Evolutionary conservation across 2,329 filamentous ascomycete species (phyloP), one percentile per base, ranked within the genome.

Genomic region (Stachybotrys echinatus): DNA sequence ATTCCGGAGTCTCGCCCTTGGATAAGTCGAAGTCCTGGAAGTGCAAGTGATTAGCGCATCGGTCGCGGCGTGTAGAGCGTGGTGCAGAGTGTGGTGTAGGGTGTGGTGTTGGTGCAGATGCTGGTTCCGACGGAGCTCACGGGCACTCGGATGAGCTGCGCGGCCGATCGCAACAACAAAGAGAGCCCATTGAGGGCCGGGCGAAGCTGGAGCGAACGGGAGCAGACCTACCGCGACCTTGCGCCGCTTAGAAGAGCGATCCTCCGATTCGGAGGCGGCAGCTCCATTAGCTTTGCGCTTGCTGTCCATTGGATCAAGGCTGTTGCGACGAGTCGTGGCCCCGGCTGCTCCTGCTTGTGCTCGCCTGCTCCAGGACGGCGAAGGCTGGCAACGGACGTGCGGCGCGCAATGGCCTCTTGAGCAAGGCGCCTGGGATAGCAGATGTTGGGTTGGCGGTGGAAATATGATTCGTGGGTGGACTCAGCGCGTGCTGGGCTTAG

Each of bases 1-100:
- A 83, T 64, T 88, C 83, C 48, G 72, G 68, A 17, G 80, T 84
- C 68, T 92, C 87, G 56, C 74, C 75, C 50, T 77, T 71, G 45
- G 71, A 65, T 23, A 81, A 66, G 54, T 81, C 74, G 55, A 74
- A 79, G 54, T 65, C 63, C 67, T 68, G 20, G 18, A 37, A 10
- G 23, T 21, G 23, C 19, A 22, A 21, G 22, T 19, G 23, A 42
- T 55, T 50, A 61, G 53, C 53, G 37, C 39, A 34, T 22, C 17
- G 39, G 38, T 42, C 45, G 18, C 21, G 19, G 14, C 27, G 14
- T 8, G 27, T 34, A 34, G 27, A 14, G n/a, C n/a, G n/a, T n/a
- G n/a, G n/a, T n/a, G n/a, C n/a, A n/a, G n/a, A n/a, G n/a, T n/a
- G n/a, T n/a, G n/a, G n/a, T n/a, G n/a, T n/a, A n/a, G n/a, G n/a